Percentiles rank a stretch among this genome's conserved stretches.
These are phyloP conservation scores for Fusarium buxicola DNA, from an alignment of 2,329 filamentous ascomycete genomes.

Conservation along the genomic window DNA sequence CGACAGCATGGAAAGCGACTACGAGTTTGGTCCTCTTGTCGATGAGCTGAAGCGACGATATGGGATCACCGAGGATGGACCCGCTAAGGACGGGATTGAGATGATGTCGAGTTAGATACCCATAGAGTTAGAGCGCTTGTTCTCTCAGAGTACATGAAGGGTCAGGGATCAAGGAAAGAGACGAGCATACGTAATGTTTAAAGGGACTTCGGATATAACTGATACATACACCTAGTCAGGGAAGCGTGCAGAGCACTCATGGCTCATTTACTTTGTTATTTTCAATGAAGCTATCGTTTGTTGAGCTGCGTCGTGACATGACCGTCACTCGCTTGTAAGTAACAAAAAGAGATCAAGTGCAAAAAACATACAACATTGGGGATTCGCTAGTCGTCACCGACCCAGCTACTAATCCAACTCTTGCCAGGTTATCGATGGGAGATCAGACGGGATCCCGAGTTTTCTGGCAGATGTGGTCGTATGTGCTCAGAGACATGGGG, in stretches of 20 bases:
- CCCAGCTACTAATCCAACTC: slow-evolving; percentile 38
- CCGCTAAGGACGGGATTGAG: slow-evolving; percentile 32
- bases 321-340: not conserved
- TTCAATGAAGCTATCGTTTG: not conserved
- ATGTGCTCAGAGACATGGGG: not conserved
- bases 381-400: slow-evolving; percentile 37
- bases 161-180: slow-evolving; percentile 1
- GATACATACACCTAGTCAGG: slow-evolving; percentile 3
- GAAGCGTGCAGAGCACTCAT: not conserved
- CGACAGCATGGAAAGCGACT: slow-evolving; percentile 73
- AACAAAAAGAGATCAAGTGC: not conserved
- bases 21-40: slow-evolving; percentile 73
- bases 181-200: slow-evolving; percentile 26
- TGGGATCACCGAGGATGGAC: slow-evolving; percentile 34
- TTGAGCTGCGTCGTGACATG: too few relatives aligned
- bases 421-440: slow-evolving; percentile 35
- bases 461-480: slow-evolving; percentile 31
- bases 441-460: slow-evolving; percentile 37
- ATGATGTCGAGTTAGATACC: slow-evolving; percentile 39
- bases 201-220: slow-evolving; percentile 5
- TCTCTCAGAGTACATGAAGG: not conserved
- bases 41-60: slow-evolving; percentile 62
- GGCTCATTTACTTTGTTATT: not conserved
- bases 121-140: slow-evolving; percentile 7
- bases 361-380: slow-evolving; percentile 33